phyloP scores from a whole-genome alignment of 2,329 filamentous ascomycete species.

The Cladosporium sp. region DNA sequence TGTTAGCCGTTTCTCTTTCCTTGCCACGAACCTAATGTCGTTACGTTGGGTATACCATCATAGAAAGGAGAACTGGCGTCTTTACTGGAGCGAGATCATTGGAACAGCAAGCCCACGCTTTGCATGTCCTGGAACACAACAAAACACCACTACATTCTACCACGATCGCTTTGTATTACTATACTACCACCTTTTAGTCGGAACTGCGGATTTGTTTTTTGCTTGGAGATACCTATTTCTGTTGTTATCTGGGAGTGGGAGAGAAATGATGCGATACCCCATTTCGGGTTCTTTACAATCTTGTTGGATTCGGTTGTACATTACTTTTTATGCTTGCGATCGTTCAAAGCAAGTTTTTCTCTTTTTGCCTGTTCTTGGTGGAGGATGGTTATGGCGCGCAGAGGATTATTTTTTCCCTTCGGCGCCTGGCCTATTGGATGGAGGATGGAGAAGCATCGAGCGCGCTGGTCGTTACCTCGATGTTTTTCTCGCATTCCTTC shows the following conservation, averaged over 20 bases:
- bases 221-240: slow-evolving; percentile 20
- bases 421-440: neutral
- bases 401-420: neutral
- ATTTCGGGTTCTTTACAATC: slow-evolving; percentile 3
- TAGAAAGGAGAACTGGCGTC: slow-evolving; percentile 19
- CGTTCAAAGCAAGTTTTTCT: slow-evolving; percentile 17
- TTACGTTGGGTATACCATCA: slow-evolving; percentile 24
- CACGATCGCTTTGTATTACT: slow-evolving; percentile 21
- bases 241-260: slow-evolving; percentile 5
- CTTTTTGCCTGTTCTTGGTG: neutral
- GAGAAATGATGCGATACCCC: slow-evolving; percentile 18
- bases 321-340: slow-evolving; percentile 16
- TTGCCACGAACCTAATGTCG: slow-evolving; percentile 28
- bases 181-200: slow-evolving; percentile 21
- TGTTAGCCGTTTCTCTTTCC: slow-evolving; percentile 13
- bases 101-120: slow-evolving; percentile 16
- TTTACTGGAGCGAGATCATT: slow-evolving; percentile 14
- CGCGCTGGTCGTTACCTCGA: slow-evolving; percentile 13
- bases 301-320: slow-evolving; percentile 8
- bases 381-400: neutral
- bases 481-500: neutral
- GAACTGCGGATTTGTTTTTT: slow-evolving; percentile 8
- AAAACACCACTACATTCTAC: slow-evolving; percentile 16
- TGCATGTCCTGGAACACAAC: slow-evolving; percentile 11
- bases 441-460: neutral